Evolutionary conservation across 768 basidiomycete genomes (phyloP), one percentile per base, ranked within the genome.

Genomic region (Megacollybia marginata): DNA sequence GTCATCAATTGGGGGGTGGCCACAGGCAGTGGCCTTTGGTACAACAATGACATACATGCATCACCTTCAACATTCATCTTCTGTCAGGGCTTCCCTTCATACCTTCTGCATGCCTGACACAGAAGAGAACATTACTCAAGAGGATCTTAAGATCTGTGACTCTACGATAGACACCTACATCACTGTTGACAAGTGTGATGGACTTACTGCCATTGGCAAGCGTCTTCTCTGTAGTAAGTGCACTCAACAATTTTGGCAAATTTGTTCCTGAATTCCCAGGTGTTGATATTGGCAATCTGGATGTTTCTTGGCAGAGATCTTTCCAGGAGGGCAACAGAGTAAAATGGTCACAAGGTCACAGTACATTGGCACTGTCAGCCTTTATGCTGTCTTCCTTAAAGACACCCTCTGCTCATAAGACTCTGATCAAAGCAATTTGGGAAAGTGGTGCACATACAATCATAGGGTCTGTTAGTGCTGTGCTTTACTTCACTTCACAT

Each of bases 1-100:
- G 69, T 95, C 10, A 70, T 92, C 38, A 91, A 95, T 57, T 94
- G 88, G 84, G 92, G 92, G 10, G 75, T 83, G 48, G 91, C 81
- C 9, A 81, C 84, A 0, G 92, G 90, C 10, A 88, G 84, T 57
- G 90, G 83, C 2, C 73, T 93, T 28, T 94, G 92, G 92, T 92
- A 58, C 34, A 73, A 57, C 44, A 6, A 28, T 28, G 23, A 28
- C 23, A 6, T 6, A 28, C 6, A 28, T 28, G 23, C 23, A 33
- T 36, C 7, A 33, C 11, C 44, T n/a, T n/a, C n/a, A n/a, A n/a
- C 18, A 45, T 15, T 47, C 47, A 28, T 42, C 47, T 16, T 31
- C 31, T 28, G 33, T 50, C 54, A 90, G 86, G 88, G 88, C 85
- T 38, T 70, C 83, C 12, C 56, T 78, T 28, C 73, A 82, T 59